phyloP scores from a whole-genome alignment of 2,329 filamentous ascomycete genomes.

The Trichoderma simmonsii region DNA sequence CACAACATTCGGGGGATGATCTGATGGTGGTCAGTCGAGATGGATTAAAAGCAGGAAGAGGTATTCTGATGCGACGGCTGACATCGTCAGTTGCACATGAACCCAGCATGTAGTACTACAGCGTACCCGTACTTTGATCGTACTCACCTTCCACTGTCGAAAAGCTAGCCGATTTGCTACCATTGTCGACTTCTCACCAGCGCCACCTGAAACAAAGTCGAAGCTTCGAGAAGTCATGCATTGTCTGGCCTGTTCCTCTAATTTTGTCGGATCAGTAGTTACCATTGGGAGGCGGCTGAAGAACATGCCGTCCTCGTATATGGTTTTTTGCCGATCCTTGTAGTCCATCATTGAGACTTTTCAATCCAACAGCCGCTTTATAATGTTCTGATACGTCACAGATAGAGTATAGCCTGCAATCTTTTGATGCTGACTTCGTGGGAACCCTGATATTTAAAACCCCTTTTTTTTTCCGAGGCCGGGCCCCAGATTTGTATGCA shows the following conservation, averaged over 20 bases:
- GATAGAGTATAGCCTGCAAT: background rate
- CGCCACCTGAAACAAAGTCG: background rate
- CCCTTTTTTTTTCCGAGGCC: background rate
- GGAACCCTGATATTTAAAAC: background rate
- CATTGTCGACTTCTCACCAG: background rate
- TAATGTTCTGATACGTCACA: background rate
- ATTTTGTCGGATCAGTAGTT: background rate
- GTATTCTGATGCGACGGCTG: background rate
- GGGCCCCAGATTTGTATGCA: background rate
- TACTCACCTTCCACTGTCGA: background rate
- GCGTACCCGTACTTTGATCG: background rate
- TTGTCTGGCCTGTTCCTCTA: background rate
- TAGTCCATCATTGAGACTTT: background rate
- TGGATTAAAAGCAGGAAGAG: accelerated
- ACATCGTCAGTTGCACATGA: background rate
- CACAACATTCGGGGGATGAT: background rate
- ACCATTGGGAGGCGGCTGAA: background rate
- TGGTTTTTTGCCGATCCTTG: background rate
- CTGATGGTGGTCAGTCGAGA: background rate
- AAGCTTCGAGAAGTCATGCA: background rate
- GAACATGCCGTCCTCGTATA: background rate
- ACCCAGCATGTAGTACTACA: background rate
- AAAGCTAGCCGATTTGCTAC: background rate
- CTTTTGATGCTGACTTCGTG: background rate
- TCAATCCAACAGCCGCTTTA: background rate